Evolutionary conservation across 2,329 filamentous ascomycete genomes (phyloP).

Genomic region (Alternaria arbusti): DNA sequence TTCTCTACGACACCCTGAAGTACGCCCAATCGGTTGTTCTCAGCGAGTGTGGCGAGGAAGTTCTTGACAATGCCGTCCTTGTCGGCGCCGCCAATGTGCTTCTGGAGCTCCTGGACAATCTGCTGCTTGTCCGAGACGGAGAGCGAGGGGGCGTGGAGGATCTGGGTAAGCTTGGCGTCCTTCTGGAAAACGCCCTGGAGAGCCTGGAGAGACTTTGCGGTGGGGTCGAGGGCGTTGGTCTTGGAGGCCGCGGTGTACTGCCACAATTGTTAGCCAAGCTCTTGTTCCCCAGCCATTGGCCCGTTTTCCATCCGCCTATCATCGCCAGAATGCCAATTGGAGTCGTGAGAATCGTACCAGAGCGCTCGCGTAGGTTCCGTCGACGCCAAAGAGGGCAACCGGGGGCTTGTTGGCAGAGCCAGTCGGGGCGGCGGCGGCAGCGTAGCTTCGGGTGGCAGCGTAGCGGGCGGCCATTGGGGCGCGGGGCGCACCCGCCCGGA

Average conservation of each 20-base stretch:
- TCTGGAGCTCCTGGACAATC: constrained; percentile 86
- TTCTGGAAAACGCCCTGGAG: constrained; percentile 77
- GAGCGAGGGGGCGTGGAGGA: constrained; percentile 84
- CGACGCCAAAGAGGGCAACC: constrained; percentile 89
- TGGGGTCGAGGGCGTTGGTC: constrained; percentile 81
- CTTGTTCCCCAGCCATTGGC: constrained; percentile 22
- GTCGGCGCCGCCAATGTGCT: constrained; percentile 72
- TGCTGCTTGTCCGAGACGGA: constrained; percentile 78
- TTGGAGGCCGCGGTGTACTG: constrained; percentile 97
- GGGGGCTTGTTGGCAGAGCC: constrained; percentile 78
- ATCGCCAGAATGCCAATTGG: constrained; percentile 29
- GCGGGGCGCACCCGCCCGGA: constrained; percentile 63
- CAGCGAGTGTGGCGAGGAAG: constrained; percentile 86
- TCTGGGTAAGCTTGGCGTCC: constrained; percentile 78
- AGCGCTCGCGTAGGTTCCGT: constrained; percentile 98
- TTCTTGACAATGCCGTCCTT: constrained; percentile 88
- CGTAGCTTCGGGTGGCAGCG: constrained; percentile 77
- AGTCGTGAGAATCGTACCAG: constrained; percentile 71
- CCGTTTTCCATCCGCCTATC: constrained; percentile 23
- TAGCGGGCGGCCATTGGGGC: constrained; percentile 65
- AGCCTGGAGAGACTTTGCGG: constrained; percentile 76
- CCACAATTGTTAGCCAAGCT: constrained; percentile 34
- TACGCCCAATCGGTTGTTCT: constrained; percentile 92
- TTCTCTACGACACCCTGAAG: constrained; percentile 84
- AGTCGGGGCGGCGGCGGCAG: constrained; percentile 64